Percentiles rank a stretch among this genome's conserved stretches.
phyloP scores from a whole-genome alignment of 495 filamentous ascomycete species.

The Xylaria grammica region DNA sequence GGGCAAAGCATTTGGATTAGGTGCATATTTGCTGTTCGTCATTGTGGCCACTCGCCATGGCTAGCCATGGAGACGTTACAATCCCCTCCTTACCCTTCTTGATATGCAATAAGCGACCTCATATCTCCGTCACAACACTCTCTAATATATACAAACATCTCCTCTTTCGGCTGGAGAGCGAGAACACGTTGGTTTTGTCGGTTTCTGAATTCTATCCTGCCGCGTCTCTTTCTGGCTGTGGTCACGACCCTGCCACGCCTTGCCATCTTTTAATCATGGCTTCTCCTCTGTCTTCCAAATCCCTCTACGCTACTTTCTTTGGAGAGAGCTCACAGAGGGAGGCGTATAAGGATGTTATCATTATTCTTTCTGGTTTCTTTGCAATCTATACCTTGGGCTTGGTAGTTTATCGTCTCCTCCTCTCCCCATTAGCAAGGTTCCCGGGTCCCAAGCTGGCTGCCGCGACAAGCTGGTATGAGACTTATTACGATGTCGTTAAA shows the following conservation, averaged over 20 bases:
- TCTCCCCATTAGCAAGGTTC: constrained; percentile 43
- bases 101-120: neutral
- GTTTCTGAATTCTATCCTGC: neutral
- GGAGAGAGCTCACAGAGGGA: neutral
- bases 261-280: neutral
- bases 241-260: neutral
- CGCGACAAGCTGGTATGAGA: constrained; percentile 46
- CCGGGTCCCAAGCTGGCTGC: constrained; percentile 55
- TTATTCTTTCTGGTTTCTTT: neutral
- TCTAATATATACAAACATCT: neutral
- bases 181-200: neutral
- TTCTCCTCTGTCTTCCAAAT: neutral
- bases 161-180: neutral
- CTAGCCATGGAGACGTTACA: neutral
- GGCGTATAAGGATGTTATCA: neutral
- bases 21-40: neutral
- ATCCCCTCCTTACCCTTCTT: neutral
- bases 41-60: neutral
- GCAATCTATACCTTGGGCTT: neutral
- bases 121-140: neutral
- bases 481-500: constrained; percentile 49
- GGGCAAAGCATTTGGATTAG: constrained; percentile 6
- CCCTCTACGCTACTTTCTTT: neutral
- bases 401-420: constrained; percentile 33
- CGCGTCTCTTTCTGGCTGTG: neutral